phyloP scores from a whole-genome alignment of 371 early-diverging fungal genomes.

The Umbelopsis sp. region DNA sequence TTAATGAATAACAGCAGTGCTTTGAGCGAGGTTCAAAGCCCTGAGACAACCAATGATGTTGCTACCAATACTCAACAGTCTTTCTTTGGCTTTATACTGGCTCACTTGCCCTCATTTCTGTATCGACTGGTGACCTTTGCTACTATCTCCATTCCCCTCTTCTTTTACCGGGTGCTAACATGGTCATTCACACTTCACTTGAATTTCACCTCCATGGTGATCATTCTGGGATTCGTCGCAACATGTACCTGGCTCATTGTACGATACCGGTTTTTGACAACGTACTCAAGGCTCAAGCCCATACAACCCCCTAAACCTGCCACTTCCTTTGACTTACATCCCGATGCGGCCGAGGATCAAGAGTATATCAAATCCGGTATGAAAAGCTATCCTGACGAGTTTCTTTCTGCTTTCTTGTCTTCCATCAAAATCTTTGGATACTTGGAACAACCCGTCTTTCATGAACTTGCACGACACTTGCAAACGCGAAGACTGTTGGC shows the following conservation, averaged over 20 bases:
- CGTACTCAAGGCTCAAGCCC: constrained; percentile 77
- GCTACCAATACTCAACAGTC: neutral
- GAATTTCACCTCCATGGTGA: constrained; percentile 63
- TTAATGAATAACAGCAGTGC: neutral
- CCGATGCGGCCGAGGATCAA: constrained; percentile 71
- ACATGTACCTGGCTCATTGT: constrained; percentile 59
- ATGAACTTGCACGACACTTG: constrained; percentile 87
- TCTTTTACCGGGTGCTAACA: constrained; percentile 63
- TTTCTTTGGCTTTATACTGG: neutral
- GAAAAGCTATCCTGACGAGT: constrained; percentile 79
- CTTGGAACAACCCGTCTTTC: constrained; percentile 94
- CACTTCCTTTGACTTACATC: constrained; percentile 81
- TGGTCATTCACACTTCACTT: constrained; percentile 73
- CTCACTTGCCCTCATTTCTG: constrained; percentile 44
- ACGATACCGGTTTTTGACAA: constrained; percentile 76
- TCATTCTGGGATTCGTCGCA: constrained; percentile 43
- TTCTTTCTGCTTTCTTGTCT: constrained; percentile 81
- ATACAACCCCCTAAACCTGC: constrained; percentile 52
- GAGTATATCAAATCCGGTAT: constrained; percentile 45
- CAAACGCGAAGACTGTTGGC: constrained; percentile 85
- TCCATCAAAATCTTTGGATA: constrained; percentile 97
- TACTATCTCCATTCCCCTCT: constrained; percentile 61
- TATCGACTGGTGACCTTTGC: constrained; percentile 54
- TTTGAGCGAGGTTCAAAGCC: neutral
- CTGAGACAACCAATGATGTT: neutral